Conservation (phyloP, 1,139 yeast species). For the Yamadazyma atmosphaerica region DNA sequence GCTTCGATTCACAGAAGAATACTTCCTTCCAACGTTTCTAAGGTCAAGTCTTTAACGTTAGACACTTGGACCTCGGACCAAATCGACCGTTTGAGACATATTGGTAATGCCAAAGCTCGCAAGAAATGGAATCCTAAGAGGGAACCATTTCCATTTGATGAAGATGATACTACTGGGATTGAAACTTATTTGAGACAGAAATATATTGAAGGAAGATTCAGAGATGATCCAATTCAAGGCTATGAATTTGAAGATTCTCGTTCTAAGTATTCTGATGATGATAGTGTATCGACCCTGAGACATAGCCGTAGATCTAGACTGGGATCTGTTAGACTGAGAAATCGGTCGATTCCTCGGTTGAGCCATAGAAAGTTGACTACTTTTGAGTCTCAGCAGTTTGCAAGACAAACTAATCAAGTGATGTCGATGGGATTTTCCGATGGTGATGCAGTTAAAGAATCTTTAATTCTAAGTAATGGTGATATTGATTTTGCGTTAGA, state of each 20-base stretch:
- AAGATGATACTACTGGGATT: conserved; percentile 51
- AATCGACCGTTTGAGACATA: conserved; percentile 54
- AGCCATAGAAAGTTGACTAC: conserved; percentile 45
- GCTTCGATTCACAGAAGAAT: conserved; percentile 73
- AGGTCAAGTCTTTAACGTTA: conserved; percentile 76
- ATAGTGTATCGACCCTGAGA: conserved; percentile 6
- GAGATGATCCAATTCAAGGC: conserved; percentile 32
- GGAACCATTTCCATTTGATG: conserved; percentile 71
- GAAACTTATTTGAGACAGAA: conserved; percentile 55
- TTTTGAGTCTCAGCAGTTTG: conserved; percentile 43
- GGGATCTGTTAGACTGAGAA: conserved; percentile 14
- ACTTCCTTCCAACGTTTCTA: conserved; percentile 56
- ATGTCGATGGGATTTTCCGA: conserved; percentile 47
- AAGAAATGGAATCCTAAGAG: conserved; percentile 61
- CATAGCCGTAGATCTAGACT: conserved; percentile 14
- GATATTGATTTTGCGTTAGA: conserved; percentile 50
- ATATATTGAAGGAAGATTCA: conserved; percentile 47
- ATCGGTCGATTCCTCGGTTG: conserved; percentile 29
- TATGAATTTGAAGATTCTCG: conserved; percentile 21
- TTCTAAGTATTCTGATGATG: conserved; percentile 14
- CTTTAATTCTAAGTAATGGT: conserved; percentile 49
- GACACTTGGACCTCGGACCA: conserved; percentile 75
- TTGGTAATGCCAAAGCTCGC: conserved; percentile 68
- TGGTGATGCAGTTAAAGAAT: conserved; percentile 50
- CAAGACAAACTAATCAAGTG: conserved; percentile 38